A percentile compares a stretch with the other conserved stretches of the same genome.
phyloP scores from a whole-genome alignment of 2,329 filamentous ascomycete species.

The Dothistroma septosporum region DNA sequence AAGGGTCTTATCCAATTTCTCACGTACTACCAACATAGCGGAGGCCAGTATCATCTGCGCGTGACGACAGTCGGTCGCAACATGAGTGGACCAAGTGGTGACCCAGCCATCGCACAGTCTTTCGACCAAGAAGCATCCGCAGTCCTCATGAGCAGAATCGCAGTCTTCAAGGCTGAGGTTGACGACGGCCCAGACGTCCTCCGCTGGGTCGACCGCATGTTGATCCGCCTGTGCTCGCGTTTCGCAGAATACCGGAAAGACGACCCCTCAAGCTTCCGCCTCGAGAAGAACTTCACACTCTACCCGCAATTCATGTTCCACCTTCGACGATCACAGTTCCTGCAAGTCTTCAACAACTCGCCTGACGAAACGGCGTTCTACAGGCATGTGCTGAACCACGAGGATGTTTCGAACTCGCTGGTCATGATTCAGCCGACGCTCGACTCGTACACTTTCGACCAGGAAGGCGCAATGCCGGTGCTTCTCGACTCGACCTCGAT shows the following conservation, averaged over 20 bases:
- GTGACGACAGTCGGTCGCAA: constrained; percentile 92
- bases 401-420: constrained; percentile 92
- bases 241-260: constrained; percentile 99
- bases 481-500: constrained; percentile 94
- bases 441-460: constrained; percentile 95
- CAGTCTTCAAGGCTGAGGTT: constrained; percentile 97
- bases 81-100: constrained; percentile 86
- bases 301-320: constrained; percentile 99
- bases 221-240: constrained; percentile 90
- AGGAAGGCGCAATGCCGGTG: constrained; percentile 89
- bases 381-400: constrained; percentile 91
- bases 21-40: constrained; percentile 97
- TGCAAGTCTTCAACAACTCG: constrained; percentile 99
- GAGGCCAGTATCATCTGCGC: constrained; percentile 89
- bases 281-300: constrained; percentile 98
- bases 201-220: constrained; percentile 97
- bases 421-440: constrained; percentile 99
- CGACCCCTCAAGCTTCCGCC: constrained; percentile 90
- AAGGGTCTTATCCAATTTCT: constrained; percentile 97
- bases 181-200: constrained; percentile 98
- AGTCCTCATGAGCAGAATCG: constrained; percentile 97
- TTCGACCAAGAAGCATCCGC: constrained; percentile 98
- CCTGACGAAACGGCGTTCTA: constrained; percentile 99
- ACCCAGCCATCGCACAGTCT: constrained; percentile 90
- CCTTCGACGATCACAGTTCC: constrained; percentile 89